Evolutionary conservation across 2,329 filamentous ascomycete species (phyloP), one percentile per base, ranked within the genome.

Genomic region (Penicillium sclerotigenum): DNA sequence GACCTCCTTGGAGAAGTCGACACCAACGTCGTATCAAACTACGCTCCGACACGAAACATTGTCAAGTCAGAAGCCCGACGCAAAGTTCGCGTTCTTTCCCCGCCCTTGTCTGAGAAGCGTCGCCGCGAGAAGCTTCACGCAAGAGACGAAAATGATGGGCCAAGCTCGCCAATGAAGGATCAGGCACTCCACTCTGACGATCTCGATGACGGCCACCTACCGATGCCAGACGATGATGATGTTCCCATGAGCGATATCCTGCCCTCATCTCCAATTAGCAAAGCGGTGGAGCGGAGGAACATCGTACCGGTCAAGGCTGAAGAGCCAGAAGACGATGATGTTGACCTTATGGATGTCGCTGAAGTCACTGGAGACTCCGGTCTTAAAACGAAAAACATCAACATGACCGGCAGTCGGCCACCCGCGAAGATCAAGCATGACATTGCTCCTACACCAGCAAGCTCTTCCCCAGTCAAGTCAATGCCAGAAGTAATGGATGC

Each of bases 1-100:
- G 86, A 87, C 67, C 81, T 99, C 2, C 83, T 99, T 1, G 91
- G 86, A 58, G 91, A 97, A 73, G 89, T 99, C 53, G 91, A 97
- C 70, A 84, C 84, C 47, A 96, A 94, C 68, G 77, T 85, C 11
- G 80, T 86, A 28, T 81, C 83, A 52, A 73, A 81, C 29, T 79
- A 83, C 29, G 70, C 75, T 24, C 77, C 80, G 3, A 79, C 80
- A 16, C 78, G 87, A 77, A 86, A 83, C 73, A 77, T 86, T 37
- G 80, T 91, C 62, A 88, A 89, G 71, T 87, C 87, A 16, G 86
- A 87, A 57, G 85, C 89, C 57, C 86, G 90, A 66, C 87, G 90
- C 57, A 94, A 90, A 78, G 84, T 87, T 40, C 87, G 92, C 65
- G 86, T 89, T 11, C 77, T 95, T 8, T 97, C 93, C 7, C 92